Conservation (phyloP, 1,139 yeast genomes). For the Pneumocystis wakefieldiae region DNA sequence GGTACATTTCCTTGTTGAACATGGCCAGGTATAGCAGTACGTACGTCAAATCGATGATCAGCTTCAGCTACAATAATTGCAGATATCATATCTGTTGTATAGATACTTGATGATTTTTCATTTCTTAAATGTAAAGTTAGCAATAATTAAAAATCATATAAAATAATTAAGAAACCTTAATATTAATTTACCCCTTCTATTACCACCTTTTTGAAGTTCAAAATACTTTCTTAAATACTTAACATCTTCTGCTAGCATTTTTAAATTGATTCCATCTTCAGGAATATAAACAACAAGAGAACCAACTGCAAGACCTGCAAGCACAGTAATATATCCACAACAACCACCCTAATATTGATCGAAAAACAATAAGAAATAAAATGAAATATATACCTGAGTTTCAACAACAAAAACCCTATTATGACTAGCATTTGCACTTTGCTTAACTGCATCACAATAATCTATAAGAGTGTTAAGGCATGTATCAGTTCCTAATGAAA, state of each 20-base stretch:
- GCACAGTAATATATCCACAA: constrained; percentile 83
- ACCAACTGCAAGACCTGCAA: constrained; percentile 79
- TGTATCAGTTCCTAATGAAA: constrained; percentile 85
- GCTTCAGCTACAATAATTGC: constrained; percentile 70
- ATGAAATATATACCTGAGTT: constrained; percentile 35
- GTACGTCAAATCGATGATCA: constrained; percentile 64
- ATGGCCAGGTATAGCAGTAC: constrained; percentile 96
- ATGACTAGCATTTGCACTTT: constrained; percentile 87
- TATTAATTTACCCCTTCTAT: constrained; percentile 71
- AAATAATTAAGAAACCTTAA: constrained; percentile 23
- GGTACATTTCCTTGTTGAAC: constrained; percentile 97
- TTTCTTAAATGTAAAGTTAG: constrained; percentile 32
- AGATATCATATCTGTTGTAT: constrained; percentile 67
- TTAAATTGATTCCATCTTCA: constrained; percentile 63
- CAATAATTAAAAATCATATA: background rate
- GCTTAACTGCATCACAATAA: constrained; percentile 91
- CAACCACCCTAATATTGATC: constrained; percentile 50
- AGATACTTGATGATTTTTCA: constrained; percentile 69
- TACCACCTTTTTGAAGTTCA: constrained; percentile 61
- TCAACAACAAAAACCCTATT: constrained; percentile 92
- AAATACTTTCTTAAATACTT: constrained; percentile 54
- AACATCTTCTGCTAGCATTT: constrained; percentile 63
- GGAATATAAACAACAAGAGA: constrained; percentile 90
- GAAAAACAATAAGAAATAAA: background rate
- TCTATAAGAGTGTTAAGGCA: constrained; percentile 79